phyloP scores from a whole-genome alignment of 305 asterid species.

The Coffea humblotiana region DNA sequence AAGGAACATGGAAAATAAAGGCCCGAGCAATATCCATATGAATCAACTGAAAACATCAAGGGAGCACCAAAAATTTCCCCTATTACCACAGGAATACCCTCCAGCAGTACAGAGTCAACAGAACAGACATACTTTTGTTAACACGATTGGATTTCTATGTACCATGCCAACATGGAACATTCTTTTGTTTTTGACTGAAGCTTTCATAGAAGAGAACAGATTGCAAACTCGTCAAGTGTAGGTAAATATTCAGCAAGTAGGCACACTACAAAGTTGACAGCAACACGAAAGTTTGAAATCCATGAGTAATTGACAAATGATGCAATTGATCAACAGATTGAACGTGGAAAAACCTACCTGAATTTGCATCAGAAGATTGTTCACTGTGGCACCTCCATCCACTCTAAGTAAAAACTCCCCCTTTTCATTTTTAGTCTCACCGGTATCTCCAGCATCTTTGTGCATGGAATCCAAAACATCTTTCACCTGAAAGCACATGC shows the following conservation, averaged over 20 bases:
- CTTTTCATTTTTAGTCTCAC: conserved; percentile 41
- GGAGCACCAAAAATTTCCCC: not conserved
- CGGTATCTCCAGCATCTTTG: conserved; percentile 74
- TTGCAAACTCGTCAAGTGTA: not conserved
- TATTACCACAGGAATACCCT: not conserved
- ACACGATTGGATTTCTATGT: not conserved
- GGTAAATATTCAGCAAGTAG: not conserved
- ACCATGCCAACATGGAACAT: not conserved
- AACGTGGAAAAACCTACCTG: not conserved
- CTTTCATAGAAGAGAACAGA: not conserved
- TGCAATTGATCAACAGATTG: not conserved
- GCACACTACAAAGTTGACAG: not conserved
- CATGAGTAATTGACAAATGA: not conserved
- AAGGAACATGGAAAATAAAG: no score
- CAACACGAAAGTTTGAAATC: not conserved
- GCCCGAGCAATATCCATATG: not conserved
- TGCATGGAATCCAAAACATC: conserved; percentile 93
- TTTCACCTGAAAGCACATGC: conserved; percentile 97
- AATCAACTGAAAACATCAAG: no score
- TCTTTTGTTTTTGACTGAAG: not conserved
- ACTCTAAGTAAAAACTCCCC: conserved; percentile 82
- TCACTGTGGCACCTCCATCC: conserved; percentile 91
- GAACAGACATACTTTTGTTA: no score
- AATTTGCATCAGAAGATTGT: conserved; percentile 71
- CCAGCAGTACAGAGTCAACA: not conserved